Evolutionary conservation across 257 asterid species (phyloP).

Genomic region (Solanum lycopersicoides): DNA sequence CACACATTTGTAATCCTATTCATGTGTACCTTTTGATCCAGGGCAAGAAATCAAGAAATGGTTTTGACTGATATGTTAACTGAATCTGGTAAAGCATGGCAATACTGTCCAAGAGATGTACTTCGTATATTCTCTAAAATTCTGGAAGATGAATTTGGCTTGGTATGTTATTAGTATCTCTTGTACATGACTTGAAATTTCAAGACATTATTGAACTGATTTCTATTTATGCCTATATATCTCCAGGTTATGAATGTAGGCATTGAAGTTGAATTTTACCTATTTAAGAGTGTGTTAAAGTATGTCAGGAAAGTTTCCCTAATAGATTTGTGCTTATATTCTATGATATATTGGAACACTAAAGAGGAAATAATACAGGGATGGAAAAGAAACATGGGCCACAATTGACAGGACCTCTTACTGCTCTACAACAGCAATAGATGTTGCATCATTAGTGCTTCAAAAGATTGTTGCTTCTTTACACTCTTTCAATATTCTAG

Average conservation of each 20-base stretch:
- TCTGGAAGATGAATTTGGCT: slow-evolving; percentile 61
- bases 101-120: slow-evolving; percentile 78
- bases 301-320: slow-evolving; percentile 19
- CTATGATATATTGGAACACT: not conserved
- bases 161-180: slow-evolving; percentile 38
- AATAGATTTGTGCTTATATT: not conserved
- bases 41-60: slow-evolving; percentile 87
- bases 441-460: slow-evolving; percentile 70
- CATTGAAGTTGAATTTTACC: slow-evolving; percentile 76
- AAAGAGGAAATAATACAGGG: slow-evolving; percentile 16
- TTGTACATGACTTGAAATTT: too few species aligned
- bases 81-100: slow-evolving; percentile 77
- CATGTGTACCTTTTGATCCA: slow-evolving; percentile 15
- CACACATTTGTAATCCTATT: not conserved
- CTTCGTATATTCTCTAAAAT: slow-evolving; percentile 59
- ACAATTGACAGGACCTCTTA: slow-evolving; percentile 60
- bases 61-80: slow-evolving; percentile 73
- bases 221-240: not conserved
- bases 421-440: slow-evolving; percentile 60
- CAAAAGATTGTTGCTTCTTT: slow-evolving; percentile 50
- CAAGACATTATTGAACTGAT: not conserved
- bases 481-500: slow-evolving; percentile 53
- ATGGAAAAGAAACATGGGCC: slow-evolving; percentile 69
- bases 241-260: slow-evolving; percentile 51
- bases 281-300: slow-evolving; percentile 46